Base-by-base conservation (phyloP, 192 early-diverging fungal genomes). In the Chytriomyces sp. region DNA sequence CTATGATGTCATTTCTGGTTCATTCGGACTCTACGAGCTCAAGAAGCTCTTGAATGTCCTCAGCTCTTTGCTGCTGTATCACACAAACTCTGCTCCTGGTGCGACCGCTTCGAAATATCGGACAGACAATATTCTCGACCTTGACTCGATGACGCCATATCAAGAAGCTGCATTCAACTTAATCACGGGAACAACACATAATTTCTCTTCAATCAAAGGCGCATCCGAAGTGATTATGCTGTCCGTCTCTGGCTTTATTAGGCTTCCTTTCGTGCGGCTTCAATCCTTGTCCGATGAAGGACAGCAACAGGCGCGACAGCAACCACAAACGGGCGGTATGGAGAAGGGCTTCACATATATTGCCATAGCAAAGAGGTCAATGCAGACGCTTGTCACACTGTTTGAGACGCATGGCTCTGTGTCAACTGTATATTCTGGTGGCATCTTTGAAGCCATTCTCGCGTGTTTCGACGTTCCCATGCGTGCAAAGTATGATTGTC, bases 401-500 rank as follows among this genome's bases (percentile, higher is more conserved):
- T 88, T 91, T 52, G 85, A 87, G 14, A 75, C 73, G 8, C 85
- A 87, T 75, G 77, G 79, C 12, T 60, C 72, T 0, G 70, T 83
- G 28, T 63, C 75, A 17, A 79, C 67, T 10, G 57, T 94, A 0
- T 93, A 60, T 36, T 73, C 72, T 0, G 63, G 71, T 53, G 75
- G 76, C 17, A 67, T 74, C 28, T 80, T 81, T 78, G 74, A 82
- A 55, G 44, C 53, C 0, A 72, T 70, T 14, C 2, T 80, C 1
- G 78, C 85, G 75, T 80, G 83, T 4, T 78, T 92, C 72, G 89
- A 90, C 10, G 73, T 91, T 17, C 86, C 91, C 0, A 91, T 95
- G 91, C 78, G 82, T 44, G 76, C 88, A 7, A 90, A 91, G 68
- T 90, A 92, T 72, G 84, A 90, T 17, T 92, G 93, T 49, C 92